Base-by-base conservation (phyloP, 1,284 basidiomycete species). In the Puccinia triticina region DNA sequence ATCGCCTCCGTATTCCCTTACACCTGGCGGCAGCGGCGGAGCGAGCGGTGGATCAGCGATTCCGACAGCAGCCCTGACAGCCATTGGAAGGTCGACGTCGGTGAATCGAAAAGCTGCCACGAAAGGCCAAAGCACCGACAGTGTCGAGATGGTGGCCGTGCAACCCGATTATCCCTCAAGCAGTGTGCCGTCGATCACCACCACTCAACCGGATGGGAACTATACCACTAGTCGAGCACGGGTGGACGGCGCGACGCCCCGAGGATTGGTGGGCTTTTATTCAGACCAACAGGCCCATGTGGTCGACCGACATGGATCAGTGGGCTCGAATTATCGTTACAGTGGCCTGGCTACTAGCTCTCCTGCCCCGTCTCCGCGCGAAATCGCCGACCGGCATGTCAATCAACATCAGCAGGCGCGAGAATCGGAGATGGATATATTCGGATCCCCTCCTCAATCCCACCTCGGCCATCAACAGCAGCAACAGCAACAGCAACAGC, bases 81-180 rank as follows among this genome's bases (percentile, higher is more conserved):
- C 53, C 14, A 37, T 59, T 16, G 55, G 73, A 2, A 57, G 73
- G 61, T 59, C 73, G 50, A 29, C 55, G 26, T 75, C 73, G 37
- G 53, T 75, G n/a, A 80, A 59, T 23, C 40, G 78, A 61, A 80
- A 61, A 32, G 32, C 29, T 32, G 26, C 29, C 18, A 0, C 48
- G 26, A 61, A 66, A 73, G 48, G 57, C 21, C 34, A 69, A 16
- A 55, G 43, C n/a, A 23, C 72, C 16, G 79, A 82, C 46, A 82
- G 79, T 67, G 79, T 82, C 0, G 79, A 82, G 50, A 82, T 82
- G 79, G 74, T 71, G 16, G 55, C 71, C 11, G 78, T 80, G 23
- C 59, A 66, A 53, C 57, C 34, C 1, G 57, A 64, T 32, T 64
- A 50, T 66, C 61, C 57, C 2, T 48, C 53, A 3, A 32, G 26